These are phyloP conservation scores for Alternaria sp. DNA, from an alignment of 2,329 filamentous ascomycete species.

Conservation along the genomic window DNA sequence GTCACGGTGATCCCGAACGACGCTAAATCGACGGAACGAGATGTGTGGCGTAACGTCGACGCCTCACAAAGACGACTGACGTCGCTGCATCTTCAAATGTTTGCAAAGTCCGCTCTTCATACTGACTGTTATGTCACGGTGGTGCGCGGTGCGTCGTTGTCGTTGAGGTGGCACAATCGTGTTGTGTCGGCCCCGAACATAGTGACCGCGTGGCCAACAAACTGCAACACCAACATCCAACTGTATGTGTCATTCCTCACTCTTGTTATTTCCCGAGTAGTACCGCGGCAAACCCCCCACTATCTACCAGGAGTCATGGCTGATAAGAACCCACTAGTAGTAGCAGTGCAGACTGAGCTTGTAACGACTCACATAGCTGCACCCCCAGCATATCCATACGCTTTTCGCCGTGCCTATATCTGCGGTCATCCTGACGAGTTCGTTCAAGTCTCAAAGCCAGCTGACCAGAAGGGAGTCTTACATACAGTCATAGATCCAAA, in stretches of 20 bases:
- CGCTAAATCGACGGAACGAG: not conserved
- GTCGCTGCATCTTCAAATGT: not conserved
- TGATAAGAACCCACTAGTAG: not conserved
- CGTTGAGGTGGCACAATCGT: not conserved
- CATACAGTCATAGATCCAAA: slow-evolving; percentile 11
- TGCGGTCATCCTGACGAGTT: slow-evolving; percentile 27
- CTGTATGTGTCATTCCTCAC: not conserved
- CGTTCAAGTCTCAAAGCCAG: slow-evolving; percentile 13
- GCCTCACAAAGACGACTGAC: not conserved
- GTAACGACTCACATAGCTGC: not conserved
- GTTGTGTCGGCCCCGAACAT: not conserved
- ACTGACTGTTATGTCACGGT: not conserved
- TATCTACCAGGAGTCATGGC: not conserved
- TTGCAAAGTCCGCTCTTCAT: not conserved
- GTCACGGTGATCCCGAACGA: not conserved
- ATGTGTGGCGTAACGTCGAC: not conserved
- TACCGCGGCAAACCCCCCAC: not conserved
- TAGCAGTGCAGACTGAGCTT: not conserved
- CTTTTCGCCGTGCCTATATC: slow-evolving; percentile 19
- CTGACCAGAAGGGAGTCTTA: not conserved
- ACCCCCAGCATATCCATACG: slow-evolving; percentile 12
- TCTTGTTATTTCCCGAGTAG: not conserved
- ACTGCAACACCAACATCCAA: slow-evolving; percentile 4
- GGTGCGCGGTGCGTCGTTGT: not conserved
- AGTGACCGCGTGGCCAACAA: not conserved